Conservation (phyloP, 129 eudicot genomes). For the Apium graveolens region DNA sequence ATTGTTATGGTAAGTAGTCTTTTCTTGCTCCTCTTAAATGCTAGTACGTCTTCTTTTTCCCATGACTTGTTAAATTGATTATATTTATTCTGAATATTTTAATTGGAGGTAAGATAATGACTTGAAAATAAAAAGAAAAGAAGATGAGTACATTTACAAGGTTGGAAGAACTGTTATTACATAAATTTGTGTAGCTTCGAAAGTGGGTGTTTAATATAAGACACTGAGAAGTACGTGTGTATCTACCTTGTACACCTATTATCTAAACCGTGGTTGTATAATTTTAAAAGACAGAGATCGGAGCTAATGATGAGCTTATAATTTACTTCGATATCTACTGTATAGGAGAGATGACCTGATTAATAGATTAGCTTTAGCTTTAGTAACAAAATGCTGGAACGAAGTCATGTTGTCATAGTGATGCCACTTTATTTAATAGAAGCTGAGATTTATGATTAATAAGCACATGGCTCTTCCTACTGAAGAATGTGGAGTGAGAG, state of each 20-base stretch:
- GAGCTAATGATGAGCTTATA: background rate
- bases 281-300: background rate
- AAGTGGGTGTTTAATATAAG: background rate
- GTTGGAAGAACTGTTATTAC: background rate
- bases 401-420: background rate
- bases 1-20: constrained; percentile 67
- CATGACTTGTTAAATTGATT: background rate
- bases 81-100: background rate
- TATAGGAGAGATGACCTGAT: too few species aligned
- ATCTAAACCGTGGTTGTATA: background rate
- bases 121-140: background rate
- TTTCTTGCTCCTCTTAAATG: background rate
- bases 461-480: background rate
- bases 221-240: background rate
- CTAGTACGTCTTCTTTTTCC: background rate
- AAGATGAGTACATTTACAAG: background rate
- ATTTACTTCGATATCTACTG: background rate
- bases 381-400: background rate
- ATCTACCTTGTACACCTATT: background rate
- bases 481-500: background rate
- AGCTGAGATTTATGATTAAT: background rate
- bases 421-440: background rate
- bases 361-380: too few species aligned
- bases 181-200: background rate
- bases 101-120: background rate